phyloP scores from a whole-genome alignment of 75 land plant species.

The Sequoiadendron giganteum region DNA sequence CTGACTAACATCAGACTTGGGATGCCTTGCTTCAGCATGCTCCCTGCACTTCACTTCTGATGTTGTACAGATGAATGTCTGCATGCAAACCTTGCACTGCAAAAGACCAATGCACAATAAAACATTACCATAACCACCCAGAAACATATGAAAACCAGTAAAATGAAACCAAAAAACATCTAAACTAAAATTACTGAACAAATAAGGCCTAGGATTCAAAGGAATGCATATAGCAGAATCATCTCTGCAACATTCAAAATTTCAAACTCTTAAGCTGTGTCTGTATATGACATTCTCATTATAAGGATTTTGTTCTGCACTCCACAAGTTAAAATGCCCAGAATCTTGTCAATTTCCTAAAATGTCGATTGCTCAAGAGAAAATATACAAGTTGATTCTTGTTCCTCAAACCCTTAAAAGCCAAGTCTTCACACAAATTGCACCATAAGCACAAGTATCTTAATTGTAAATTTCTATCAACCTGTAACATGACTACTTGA shows the following conservation, averaged over 20 bases:
- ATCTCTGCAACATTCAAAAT: background rate
- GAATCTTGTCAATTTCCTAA: background rate
- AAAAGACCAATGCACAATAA: slow-evolving; percentile 9
- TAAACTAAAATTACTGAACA: background rate
- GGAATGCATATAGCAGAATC: background rate
- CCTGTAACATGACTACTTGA: background rate
- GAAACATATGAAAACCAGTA: background rate
- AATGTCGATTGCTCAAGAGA: background rate
- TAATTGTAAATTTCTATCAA: background rate
- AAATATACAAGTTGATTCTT: background rate
- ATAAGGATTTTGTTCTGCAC: background rate
- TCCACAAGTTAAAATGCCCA: background rate
- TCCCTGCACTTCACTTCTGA: slow-evolving; percentile 92
- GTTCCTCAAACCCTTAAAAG: background rate
- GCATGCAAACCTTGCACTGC: slow-evolving; percentile 98
- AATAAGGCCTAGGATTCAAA: background rate
- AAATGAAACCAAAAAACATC: background rate
- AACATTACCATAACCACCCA: background rate
- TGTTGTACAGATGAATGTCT: slow-evolving; percentile 96
- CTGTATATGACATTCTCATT: background rate
- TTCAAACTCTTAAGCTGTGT: background rate
- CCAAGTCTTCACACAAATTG: background rate
- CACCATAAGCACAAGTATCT: background rate
- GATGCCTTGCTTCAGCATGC: slow-evolving; percentile 94
- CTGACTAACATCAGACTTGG: slow-evolving; percentile 59